Evolutionary conservation across 2,329 filamentous ascomycete species (phyloP), one percentile per base, ranked within the genome.

Genomic region (Byssothecium circinans): DNA sequence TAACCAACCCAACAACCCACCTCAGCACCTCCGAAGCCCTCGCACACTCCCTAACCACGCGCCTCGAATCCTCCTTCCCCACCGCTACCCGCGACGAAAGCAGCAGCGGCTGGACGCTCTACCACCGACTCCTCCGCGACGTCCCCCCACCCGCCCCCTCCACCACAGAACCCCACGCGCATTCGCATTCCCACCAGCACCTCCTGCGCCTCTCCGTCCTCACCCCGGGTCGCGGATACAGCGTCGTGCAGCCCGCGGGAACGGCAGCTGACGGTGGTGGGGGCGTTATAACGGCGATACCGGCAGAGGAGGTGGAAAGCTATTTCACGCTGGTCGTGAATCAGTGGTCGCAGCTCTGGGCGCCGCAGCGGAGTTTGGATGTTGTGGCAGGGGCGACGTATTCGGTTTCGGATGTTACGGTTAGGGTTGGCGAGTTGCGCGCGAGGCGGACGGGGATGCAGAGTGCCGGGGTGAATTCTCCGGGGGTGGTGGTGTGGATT

Each of bases 61-160:
- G 49, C 45, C 59, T 70, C 42, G 66, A 70, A 47, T 46, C 54
- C 27, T 60, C 49, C 53, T 64, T 60, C 41, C 38, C 54, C 46
- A 35, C 57, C 50, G 20, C 54, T 58, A 15, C 52, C 56, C 7
- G 64, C 57, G 19, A 43, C 38, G 29, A 48, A 52, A 29, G 18
- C 50, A 29, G 18, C 50, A 29, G 15, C 50, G 2, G 51, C 46
- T 72, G 67, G 67, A 45, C 55, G 3, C 61, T 72, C 30, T 57
- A 51, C 27, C 65, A 70, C 47, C 65, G 65, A 15, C 51, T 65
- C 11, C 66, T 70, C 42, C 69, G 67, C 47, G 62, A 68, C 42
- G 58, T 54, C 1, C 47, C 53, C 6, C 64, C 67, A 19, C 33
- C 56, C 34, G 41, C 50, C 2, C 49, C 53, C 18, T 47, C 52